Evolutionary conservation across 2,329 filamentous ascomycete genomes (phyloP), one percentile per base, ranked within the genome.

Genomic region (Diaporthe vaccinii): DNA sequence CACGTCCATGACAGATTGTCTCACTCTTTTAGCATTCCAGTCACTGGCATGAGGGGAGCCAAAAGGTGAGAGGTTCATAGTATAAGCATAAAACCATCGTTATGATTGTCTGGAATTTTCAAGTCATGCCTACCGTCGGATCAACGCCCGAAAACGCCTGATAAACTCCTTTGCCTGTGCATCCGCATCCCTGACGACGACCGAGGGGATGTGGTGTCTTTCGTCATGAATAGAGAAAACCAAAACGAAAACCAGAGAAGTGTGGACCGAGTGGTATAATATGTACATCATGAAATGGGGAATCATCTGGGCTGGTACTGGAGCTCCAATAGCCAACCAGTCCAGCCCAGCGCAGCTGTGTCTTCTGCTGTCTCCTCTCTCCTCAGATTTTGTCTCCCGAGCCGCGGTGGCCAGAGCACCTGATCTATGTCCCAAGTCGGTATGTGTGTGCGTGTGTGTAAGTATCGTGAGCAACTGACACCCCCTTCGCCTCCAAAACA

Each of bases 281-380:
- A 69, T 69, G 34, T 69, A 69, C 65, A 69, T 31, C 46, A 55
- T 28, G 65, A 69, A 69, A 8, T 17, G 22, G 12, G 31, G n/a
- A 8, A 25, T 53, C 20, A 53, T 28, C 31, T 39, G 10, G 61
- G 41, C 3, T 28, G 61, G 58, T 28, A 34, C 15, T 12, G 28
- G 7, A 22, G 28, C 25, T 9, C 36, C n/a, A 25, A n/a, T 44
- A 14, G 25, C 1, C 14, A 14, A 5, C 44, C 41, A n/a, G 44
- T 22, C 34, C 1, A 59, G 57, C 12, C 14, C 12, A 61, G 20
- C 25, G 28, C 15, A 14, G 31, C 22, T 14, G 46, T 39, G 31
- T 53, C 46, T 36, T 49, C 34, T 69, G n/a, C 20, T 28, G 4
- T 34, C 46, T 15, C 25, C 39, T 25, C 2, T 39, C 65, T 10